Evolutionary conservation across 2,329 filamentous ascomycete species (phyloP).

Genomic region (Xylariaceae sp.): DNA sequence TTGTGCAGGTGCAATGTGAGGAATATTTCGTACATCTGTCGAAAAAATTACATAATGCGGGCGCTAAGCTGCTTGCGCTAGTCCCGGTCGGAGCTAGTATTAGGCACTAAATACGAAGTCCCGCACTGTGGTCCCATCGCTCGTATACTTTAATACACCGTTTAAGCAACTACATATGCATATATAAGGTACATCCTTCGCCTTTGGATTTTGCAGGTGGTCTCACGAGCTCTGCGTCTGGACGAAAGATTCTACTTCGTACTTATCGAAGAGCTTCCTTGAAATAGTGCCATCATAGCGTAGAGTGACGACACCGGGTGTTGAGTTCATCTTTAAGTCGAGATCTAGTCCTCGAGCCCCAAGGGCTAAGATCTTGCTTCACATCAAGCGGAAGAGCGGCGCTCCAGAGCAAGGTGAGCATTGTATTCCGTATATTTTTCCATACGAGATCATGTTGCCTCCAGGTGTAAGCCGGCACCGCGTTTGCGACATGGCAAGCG

Average conservation of each 20-base stretch:
- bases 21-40: not conserved
- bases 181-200: not conserved
- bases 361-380: not conserved
- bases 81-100: no score
- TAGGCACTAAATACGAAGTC: no score
- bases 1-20: not conserved
- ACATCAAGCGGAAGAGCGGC: not conserved
- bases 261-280: not conserved
- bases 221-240: no score
- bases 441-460: not conserved
- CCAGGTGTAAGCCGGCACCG: not conserved
- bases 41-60: not conserved
- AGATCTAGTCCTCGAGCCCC: not conserved
- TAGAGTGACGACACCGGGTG: not conserved
- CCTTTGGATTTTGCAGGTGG: no score
- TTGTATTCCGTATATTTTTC: not conserved
- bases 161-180: not conserved
- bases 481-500: not conserved
- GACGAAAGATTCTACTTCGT: not conserved
- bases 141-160: not conserved
- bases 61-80: not conserved
- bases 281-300: not conserved
- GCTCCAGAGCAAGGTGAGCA: slow-evolving; percentile 10
- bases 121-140: not conserved
- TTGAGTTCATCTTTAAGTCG: not conserved